Base-by-base conservation (phyloP, 768 basidiomycete species). In the Nevesoporus exiguus region DNA sequence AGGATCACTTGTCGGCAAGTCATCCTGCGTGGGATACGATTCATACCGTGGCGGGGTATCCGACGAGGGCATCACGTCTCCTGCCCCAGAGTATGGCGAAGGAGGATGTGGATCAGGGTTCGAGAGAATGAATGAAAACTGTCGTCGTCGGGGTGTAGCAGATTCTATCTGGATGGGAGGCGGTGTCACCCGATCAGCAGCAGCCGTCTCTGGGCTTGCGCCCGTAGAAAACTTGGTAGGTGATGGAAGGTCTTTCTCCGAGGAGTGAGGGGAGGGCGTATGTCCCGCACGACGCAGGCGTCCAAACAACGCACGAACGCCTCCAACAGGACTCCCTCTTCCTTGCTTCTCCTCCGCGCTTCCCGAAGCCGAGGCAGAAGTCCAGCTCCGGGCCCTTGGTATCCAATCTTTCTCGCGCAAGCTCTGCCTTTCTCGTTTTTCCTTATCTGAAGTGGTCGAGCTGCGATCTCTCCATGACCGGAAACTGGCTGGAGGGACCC, bases 111-210 rank as follows among this genome's bases (percentile, higher is more conserved):
- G 58, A 47, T 70, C 70, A 25, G 68, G 69, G 37, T 70, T 70
- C 7, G 68, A 70, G 15, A 70, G 70, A 19, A 70, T 55, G 47
- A 68, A 71, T 3, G 67, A 69, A 52, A 61, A 62, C 45, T 51
- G 65, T 9, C 56, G 57, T 54, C 58, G 67, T 0, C 34, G 55
- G 7, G 60, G 58, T 1, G 60, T 69, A 25, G 63, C 54, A 21
- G 39, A 47, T 3, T 56, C 47, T 5, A 52, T 17, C 27, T 57
- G 59, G 48, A 57, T 54, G 11, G 61, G 64, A 10, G 56, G 65
- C 43, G 57, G 52, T 7, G 52, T 63, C 31, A n/a, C 15, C 30
- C 30, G 56, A 36, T 31, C 49, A 15, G 31, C 57, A 30, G 22
- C 39, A 5, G 25, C 49, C 44, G 50, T 61, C 34, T 63, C 68